Conservation (phyloP, 208 protist genomes). For the Trypanosoma mega region DNA sequence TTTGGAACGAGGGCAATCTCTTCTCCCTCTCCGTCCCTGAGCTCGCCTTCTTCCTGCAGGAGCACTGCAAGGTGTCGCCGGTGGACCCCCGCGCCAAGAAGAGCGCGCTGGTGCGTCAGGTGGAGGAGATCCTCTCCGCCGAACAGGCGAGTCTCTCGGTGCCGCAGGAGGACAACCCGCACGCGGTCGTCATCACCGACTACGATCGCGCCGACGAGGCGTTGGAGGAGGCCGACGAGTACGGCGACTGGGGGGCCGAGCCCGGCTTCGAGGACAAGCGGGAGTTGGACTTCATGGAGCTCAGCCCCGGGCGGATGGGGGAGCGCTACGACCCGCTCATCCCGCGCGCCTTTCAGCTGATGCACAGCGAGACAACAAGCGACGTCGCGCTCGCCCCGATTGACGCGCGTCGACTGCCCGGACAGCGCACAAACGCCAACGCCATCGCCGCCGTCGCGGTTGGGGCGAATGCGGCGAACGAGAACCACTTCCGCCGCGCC, state of each 20-base stretch:
- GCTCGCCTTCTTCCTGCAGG: conserved; percentile 68
- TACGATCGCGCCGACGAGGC: conserved; percentile 76
- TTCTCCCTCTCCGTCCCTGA: conserved; percentile 86
- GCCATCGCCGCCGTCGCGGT: conserved; percentile 56
- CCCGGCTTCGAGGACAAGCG: conserved; percentile 78
- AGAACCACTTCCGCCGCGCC: conserved; percentile 64
- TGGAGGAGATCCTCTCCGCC: conserved; percentile 81
- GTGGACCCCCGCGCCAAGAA: conserved; percentile 58
- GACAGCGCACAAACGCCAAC: conserved; percentile 44
- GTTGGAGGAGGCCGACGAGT: conserved; percentile 89
- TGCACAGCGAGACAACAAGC: conserved; percentile 70
- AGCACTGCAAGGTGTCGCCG: conserved; percentile 42
- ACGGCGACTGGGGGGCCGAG: conserved; percentile 91
- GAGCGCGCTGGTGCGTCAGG: conserved; percentile 80
- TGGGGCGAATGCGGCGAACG: conserved; percentile 66
- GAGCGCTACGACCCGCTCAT: conserved; percentile 65
- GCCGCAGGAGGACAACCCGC: conserved; percentile 37
- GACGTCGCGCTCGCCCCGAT: conserved; percentile 57
- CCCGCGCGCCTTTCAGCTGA: conserved; percentile 81
- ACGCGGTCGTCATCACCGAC: conserved; percentile 50
- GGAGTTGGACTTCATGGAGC: conserved; percentile 80
- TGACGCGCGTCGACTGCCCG: conserved; percentile 63
- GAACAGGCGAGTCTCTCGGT: conserved; percentile 62
- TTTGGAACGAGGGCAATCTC: conserved; percentile 93
- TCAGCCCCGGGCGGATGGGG: conserved; percentile 55